Evolutionary conservation across 305 asterid genomes (phyloP).

Genomic region (Euphrasia arctica): DNA sequence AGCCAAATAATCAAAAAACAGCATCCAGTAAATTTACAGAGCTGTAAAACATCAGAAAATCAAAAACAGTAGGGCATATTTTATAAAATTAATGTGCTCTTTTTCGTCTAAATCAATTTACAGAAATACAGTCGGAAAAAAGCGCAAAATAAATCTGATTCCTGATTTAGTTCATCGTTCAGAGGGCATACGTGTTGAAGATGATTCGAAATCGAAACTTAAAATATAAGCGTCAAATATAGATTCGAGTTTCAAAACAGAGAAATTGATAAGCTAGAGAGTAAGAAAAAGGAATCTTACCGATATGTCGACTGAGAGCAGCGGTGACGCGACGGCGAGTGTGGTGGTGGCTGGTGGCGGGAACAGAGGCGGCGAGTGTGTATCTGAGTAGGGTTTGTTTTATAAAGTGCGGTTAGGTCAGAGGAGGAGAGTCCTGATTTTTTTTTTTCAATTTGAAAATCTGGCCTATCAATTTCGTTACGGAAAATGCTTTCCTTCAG

Average conservation of each 20-base stretch:
- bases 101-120: background rate
- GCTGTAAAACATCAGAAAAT: background rate
- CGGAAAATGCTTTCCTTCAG: background rate
- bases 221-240: background rate
- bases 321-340: background rate
- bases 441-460: background rate
- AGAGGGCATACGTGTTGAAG: background rate
- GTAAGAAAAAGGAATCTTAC: background rate
- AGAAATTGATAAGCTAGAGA: background rate
- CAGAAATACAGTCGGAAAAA: background rate
- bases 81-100: background rate
- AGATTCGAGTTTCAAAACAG: background rate
- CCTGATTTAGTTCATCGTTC: background rate
- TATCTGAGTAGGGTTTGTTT: background rate
- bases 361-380: background rate
- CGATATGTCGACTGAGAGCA: background rate
- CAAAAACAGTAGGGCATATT: background rate
- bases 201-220: background rate
- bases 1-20: background rate
- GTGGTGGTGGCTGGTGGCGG: conserved; percentile 1
- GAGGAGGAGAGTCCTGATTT: background rate
- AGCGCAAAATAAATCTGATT: background rate
- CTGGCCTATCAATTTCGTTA: background rate
- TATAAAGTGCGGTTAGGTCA: background rate
- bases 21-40: background rate